Base-by-base conservation (phyloP, 768 basidiomycete genomes). In the Holtermanniella nyarrowii region DNA sequence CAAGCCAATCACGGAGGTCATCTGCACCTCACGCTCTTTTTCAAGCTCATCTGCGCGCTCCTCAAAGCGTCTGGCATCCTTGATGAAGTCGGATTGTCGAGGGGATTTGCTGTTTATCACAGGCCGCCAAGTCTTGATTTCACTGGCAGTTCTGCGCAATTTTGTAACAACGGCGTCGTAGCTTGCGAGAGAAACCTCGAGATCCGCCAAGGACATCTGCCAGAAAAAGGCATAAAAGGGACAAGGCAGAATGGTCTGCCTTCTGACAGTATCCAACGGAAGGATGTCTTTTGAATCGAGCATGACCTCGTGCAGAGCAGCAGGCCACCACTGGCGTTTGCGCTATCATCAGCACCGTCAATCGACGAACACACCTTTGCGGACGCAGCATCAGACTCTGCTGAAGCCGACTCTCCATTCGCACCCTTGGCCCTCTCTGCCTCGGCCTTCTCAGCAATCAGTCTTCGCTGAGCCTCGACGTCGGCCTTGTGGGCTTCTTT, bases 221-320 rank as follows among this genome's bases (percentile, higher is more conserved):
- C 95, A 99, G 74, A 96, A 99, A 2, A 91, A 89, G 43, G 87
- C 73, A 64, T 90, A 96, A 74, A 99, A 97, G 2, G 82, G 85
- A 24, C 16, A 49, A 26, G 55, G 42, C 37, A 37, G 59, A 91
- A 80, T 39, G 82, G 72, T 37, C 31, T 37, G 31, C 7, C 16
- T 37, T 27, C 83, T 79, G 49, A 74, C 77, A 7, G 78, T 79
- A 59, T 75, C 80, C 14, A 76, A 76, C 24, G 88, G 86, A 2
- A 85, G 79, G 26, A 90, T 77, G 57, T 77, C 80, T 59, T 77
- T 79, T 18, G 88, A 77, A 26, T 88, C 84, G 10, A 85, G 79
- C 60, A 95, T 90, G 24, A 88, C 74, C 2, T 78, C 72, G 48
- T 77, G 73, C 13, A 93, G 75, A 56, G 85, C 81, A 2, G 84